Base-by-base conservation (phyloP, 352 stramenopile genomes). In the Elongisporangium undulatum region DNA sequence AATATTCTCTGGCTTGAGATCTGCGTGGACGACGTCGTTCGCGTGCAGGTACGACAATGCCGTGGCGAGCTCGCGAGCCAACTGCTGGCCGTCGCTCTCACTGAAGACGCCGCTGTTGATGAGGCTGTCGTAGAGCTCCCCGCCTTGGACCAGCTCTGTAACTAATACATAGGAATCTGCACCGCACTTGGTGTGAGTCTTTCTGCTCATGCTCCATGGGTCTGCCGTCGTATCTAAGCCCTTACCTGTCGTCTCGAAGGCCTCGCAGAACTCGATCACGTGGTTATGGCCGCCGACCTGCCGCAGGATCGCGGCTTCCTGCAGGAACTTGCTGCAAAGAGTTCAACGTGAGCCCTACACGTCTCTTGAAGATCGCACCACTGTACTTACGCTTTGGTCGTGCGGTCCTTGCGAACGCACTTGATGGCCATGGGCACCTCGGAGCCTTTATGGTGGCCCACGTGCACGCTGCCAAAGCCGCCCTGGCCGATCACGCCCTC, bases 1-100 rank as follows among this genome's bases (percentile, higher is more conserved):
- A 51, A 86, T 84, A 57, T 86, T 86, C 58, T 86, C 76, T 12
- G 72, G 76, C 63, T 86, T 86, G 22, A 86, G 22, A 49, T 86
- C 76, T 1, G 71, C 76, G 56, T 86, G 76, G 21, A 86, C 76
- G 49, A 86, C 71, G 9, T 67, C 24, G 49, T 73, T 63, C 50
- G 67, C 64, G 59, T 86, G 76, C 54, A 86, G 51, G n/a, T 80
- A 73, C 16, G 68, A 41, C 1, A 87, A 63, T 9, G 75, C 55
- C 2, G 61, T 54, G 2, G 75, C 69, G n/a, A 87, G 56, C 53
- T 83, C 71, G 3, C 62, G 64, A 21, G 69, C 63, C 3, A 87
- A 55, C 4, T 55, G 57, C 41, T 73, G 63, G 6, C 75, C 77
- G 39, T 67, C 50, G 8, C 57, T 23, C 67, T 87, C 75, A 2